Evolutionary conservation across 352 stramenopile genomes (phyloP), one percentile per base, ranked within the genome.

Genomic region (Phytophthora pluvialis): DNA sequence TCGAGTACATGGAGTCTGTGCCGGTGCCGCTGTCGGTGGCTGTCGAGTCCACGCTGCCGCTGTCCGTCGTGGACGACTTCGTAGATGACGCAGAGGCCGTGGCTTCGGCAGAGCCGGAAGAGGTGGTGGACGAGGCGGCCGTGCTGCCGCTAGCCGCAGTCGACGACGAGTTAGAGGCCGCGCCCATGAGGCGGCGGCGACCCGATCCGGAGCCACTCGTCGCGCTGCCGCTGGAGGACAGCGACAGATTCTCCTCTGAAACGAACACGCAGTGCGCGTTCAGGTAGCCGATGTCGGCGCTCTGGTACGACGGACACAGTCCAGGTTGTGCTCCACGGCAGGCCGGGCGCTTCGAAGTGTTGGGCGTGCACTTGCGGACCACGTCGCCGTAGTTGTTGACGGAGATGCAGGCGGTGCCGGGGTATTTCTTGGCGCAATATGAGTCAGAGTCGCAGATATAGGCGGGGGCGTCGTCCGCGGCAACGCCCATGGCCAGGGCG

Each of bases 241-340:
- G 43, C 5, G 42, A 60, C 16, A 75, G 12, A 16, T 55, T 70
- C 49, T 90, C 75, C 69, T 91, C 83, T 12, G 84, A 78, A 26
- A 91, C 83, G 28, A 95, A 91, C 3, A 95, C 73, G 50, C 87
- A 95, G 67, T 95, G 87, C 18, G 86, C 78, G 56, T 95, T 94
- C 12, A 95, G 45, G 70, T 90, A 94, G 35, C 83, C 75, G 32
- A 82, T 67, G 48, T 92, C 82, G 10, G 73, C 60, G 46, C 73
- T 86, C 67, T 95, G 87, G 68, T 85, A 95, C 10, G 86, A 93
- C 40, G 87, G 87, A 46, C 87, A 95, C 4, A 95, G 62, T 8
- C 87, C 87, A 2, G 85, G 81, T 54, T 86, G 75, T 4, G 74
- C 80, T 15, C 86, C 85, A 18, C 80, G 83, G 52, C 87, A 95